Conservation (phyloP, 176 grass and related monocot genomes). For the Rhynchospora pubera region DNA sequence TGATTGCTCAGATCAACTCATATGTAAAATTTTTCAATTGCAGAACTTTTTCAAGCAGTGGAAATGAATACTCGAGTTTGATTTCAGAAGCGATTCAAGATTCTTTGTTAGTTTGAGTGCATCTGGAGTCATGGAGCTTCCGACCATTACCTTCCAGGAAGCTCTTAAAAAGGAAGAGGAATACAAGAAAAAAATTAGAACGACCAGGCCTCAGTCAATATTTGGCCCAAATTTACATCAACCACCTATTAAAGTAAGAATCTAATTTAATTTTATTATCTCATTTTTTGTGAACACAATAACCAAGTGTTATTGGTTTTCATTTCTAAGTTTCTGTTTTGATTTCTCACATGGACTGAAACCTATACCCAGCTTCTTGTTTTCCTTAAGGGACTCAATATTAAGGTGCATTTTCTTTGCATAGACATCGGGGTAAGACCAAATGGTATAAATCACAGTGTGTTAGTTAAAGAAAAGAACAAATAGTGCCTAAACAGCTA, state of each 20-base stretch:
- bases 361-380: not conserved
- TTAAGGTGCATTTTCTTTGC: not conserved
- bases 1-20: not conserved
- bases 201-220: slow-evolving; percentile 16
- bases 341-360: not conserved
- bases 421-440: not conserved
- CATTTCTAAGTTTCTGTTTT: not conserved
- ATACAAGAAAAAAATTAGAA: slow-evolving; percentile 37
- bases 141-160: slow-evolving; percentile 50
- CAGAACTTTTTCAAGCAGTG: not conserved
- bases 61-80: not conserved
- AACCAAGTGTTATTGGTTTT: not conserved
- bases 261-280: not conserved
- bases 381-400: not conserved
- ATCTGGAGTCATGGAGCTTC: slow-evolving; percentile 14
- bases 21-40: not conserved
- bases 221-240: slow-evolving; percentile 1
- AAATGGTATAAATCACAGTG: not conserved
- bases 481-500: not conserved
- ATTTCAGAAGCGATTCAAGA: not conserved
- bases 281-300: not conserved
- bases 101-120: not conserved
- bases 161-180: slow-evolving; percentile 60
- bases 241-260: not conserved
- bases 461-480: not conserved